phyloP scores from a whole-genome alignment of 805 yeast species.

The Candida koratica region DNA sequence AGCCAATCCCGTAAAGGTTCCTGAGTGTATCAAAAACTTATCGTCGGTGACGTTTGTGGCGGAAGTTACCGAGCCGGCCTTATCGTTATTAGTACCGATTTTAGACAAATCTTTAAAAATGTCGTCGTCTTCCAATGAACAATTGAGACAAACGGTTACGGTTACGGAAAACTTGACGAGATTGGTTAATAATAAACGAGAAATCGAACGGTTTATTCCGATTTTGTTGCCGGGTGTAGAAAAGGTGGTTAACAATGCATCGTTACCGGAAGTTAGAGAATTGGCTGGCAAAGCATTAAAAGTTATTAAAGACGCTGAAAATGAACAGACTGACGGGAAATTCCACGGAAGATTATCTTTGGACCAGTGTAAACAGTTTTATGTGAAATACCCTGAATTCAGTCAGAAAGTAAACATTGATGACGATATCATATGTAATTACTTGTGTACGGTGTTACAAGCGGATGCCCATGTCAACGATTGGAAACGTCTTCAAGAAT shows the following conservation, averaged over 20 bases:
- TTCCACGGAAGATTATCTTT: constrained; percentile 69
- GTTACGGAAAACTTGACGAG: constrained; percentile 95
- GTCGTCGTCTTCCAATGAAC: constrained; percentile 90
- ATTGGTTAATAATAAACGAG: constrained; percentile 88
- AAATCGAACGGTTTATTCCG: constrained; percentile 85
- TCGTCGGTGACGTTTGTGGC: constrained; percentile 96
- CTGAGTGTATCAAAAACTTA: constrained; percentile 81
- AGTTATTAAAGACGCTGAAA: constrained; percentile 79
- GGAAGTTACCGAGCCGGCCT: constrained; percentile 95
- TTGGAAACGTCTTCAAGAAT: constrained; percentile 50
- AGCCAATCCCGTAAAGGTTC: constrained; percentile 85
- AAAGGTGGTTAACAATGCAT: constrained; percentile 83
- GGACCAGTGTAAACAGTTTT: constrained; percentile 50
- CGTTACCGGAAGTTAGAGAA: constrained; percentile 94
- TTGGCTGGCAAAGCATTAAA: constrained; percentile 80
- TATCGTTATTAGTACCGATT: constrained; percentile 87
- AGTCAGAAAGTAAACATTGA: constrained; percentile 13
- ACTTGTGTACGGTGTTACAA: constrained; percentile 42
- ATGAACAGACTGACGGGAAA: constrained; percentile 61
- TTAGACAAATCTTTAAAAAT: constrained; percentile 82
- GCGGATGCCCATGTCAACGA: constrained; percentile 44
- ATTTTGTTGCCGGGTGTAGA: constrained; percentile 85
- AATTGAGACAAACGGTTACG: constrained; percentile 92
- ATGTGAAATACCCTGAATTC: constrained; percentile 19
- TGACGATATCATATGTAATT: constrained; percentile 41